These are phyloP conservation scores for Metarhizium guizhouense DNA, from an alignment of 2,329 filamentous ascomycete genomes.

Conservation along the genomic window DNA sequence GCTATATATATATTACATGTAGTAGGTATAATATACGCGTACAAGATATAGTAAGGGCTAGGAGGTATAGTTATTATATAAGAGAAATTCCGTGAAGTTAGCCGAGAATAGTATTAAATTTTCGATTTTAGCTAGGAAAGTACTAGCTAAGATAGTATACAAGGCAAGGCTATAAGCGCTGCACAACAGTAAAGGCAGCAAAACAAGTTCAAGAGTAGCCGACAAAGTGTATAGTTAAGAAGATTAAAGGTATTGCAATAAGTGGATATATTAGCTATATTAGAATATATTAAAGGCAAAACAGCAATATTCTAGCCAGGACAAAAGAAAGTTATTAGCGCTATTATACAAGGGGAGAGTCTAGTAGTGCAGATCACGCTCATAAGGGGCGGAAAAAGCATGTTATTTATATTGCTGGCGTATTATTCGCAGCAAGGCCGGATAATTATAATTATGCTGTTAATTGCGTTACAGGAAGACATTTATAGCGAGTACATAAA, in stretches of 20 bases:
- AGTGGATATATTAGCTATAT: background rate
- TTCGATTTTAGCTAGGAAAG: constrained; percentile 4
- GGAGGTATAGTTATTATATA: too few relatives aligned
- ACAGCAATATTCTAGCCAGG: constrained; percentile 2
- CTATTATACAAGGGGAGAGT: constrained; percentile 3
- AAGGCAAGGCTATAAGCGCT: background rate
- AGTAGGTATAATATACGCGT: too few relatives aligned
- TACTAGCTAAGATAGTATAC: background rate
- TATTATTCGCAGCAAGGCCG: constrained; percentile 3
- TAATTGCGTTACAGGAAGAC: constrained; percentile 5
- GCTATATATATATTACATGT: too few relatives aligned
- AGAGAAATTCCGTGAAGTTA: too few relatives aligned
- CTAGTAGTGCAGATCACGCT: constrained; percentile 8
- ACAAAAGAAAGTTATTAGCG: constrained; percentile 7
- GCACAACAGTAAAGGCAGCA: background rate
- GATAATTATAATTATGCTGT: constrained; percentile 7
- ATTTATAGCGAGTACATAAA: constrained; percentile 1
- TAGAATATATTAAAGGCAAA: constrained; percentile 7
- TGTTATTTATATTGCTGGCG: constrained; percentile 12
- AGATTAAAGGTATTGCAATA: background rate
- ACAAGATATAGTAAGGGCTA: too few relatives aligned
- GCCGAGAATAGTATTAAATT: constrained; percentile 7
- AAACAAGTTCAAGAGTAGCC: background rate
- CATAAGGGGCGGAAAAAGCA: constrained; percentile 10
- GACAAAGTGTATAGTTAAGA: background rate